Conservation (phyloP, 2,329 filamentous ascomycete genomes). For the Cladosporium sp. region DNA sequence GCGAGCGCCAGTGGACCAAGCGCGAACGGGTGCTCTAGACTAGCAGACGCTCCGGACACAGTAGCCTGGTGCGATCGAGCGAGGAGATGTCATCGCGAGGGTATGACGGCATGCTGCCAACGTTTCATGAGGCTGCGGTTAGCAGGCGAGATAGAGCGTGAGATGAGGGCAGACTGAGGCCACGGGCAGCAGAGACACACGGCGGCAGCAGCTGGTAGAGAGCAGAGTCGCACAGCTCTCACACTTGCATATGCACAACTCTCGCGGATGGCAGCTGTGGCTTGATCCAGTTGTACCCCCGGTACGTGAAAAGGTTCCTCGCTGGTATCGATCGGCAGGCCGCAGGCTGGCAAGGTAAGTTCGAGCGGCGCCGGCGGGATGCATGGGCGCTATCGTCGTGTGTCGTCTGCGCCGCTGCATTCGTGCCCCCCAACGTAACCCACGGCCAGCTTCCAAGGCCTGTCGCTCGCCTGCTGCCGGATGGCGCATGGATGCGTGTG, state of each 20-base stretch:
- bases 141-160: background rate
- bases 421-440: constrained; percentile 8
- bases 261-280: background rate
- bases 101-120: constrained; percentile 7
- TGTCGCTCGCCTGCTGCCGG: background rate
- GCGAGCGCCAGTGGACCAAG: constrained; percentile 1
- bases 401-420: constrained; percentile 6
- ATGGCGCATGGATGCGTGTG: background rate
- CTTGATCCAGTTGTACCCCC: constrained; percentile 10
- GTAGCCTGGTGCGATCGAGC: background rate
- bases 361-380: constrained; percentile 1
- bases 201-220: background rate
- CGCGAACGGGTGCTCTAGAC: background rate
- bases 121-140: background rate
- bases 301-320: constrained; percentile 8
- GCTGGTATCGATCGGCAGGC: constrained; percentile 1
- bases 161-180: background rate
- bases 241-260: background rate
- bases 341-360: background rate
- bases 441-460: background rate
- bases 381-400: constrained; percentile 1
- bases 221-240: background rate
- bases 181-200: background rate
- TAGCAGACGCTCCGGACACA: background rate
- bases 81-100: constrained; percentile 2